Evolutionary conservation across 169 alveolate species (phyloP).

Genomic region (Plasmodium coatneyi): DNA sequence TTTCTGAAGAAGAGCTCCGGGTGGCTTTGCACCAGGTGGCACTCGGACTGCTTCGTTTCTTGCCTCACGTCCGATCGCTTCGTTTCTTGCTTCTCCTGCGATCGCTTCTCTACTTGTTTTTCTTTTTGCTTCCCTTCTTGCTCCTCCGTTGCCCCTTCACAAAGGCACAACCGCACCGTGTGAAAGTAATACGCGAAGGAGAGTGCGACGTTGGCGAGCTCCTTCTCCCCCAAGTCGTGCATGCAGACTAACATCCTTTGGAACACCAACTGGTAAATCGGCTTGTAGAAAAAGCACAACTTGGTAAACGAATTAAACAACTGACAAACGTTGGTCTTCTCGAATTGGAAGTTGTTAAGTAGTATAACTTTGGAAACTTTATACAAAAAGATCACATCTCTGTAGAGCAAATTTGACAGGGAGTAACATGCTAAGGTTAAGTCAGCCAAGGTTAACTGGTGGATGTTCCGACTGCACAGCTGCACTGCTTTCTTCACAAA

Average conservation of each 20-base stretch:
- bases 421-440: constrained; percentile 47
- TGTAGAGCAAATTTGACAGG: constrained; percentile 48
- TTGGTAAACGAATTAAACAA: constrained; percentile 55
- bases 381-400: constrained; percentile 48
- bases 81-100: neutral
- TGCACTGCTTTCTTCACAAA: constrained; percentile 59
- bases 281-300: constrained; percentile 52
- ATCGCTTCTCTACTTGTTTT: neutral
- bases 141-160: neutral
- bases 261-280: constrained; percentile 44
- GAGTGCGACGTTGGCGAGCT: constrained; percentile 29
- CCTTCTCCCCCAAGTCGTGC: constrained; percentile 66
- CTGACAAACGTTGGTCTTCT: constrained; percentile 27
- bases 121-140: neutral
- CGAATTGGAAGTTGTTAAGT: constrained; percentile 22
- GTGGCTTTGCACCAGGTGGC: neutral
- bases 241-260: constrained; percentile 22
- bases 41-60: neutral
- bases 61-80: neutral
- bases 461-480: constrained; percentile 36
- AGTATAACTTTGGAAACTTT: constrained; percentile 36
- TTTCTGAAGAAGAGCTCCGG: constrained; percentile 40
- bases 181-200: constrained; percentile 71
- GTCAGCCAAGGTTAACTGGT: constrained; percentile 33
- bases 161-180: neutral